phyloP scores from a whole-genome alignment of 1,139 yeast species.

The Geotrichum phurueaensis region DNA sequence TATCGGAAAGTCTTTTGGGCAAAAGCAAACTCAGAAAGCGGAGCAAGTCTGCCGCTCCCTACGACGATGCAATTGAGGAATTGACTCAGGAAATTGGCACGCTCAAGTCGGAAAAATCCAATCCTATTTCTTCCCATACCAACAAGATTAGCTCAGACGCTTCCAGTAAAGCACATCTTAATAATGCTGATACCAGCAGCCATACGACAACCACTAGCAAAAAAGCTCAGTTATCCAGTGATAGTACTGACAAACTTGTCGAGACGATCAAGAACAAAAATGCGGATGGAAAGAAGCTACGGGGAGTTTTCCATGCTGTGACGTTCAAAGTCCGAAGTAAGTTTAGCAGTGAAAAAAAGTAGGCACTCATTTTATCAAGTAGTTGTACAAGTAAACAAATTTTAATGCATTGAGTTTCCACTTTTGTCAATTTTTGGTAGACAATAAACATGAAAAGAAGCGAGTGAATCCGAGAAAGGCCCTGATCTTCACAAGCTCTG shows the following conservation, averaged over 20 bases:
- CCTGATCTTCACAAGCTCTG: too few species aligned
- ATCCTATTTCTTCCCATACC: neutral
- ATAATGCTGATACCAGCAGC: neutral
- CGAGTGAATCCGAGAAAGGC: neutral
- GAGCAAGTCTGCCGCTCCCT: neutral
- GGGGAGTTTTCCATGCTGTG: conserved; percentile 7
- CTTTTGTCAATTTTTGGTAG: neutral
- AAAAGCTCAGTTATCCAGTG: neutral
- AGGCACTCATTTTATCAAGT: neutral
- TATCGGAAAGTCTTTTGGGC: neutral
- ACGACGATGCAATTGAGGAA: conserved; percentile 10
- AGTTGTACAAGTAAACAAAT: neutral
- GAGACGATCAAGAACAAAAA: neutral
- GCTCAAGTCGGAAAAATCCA: conserved; percentile 2
- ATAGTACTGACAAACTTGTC: neutral
- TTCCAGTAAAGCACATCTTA: neutral
- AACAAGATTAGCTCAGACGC: neutral
- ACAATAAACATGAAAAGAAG: neutral
- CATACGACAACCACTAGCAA: neutral
- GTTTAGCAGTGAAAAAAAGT: neutral
- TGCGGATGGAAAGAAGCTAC: conserved; percentile 4
- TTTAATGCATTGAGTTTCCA: neutral
- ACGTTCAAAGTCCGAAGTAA: conserved; percentile 4
- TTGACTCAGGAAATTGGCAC: conserved; percentile 13
- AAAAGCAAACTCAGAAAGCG: neutral